Evolutionary conservation across 192 early-diverging fungal genomes (phyloP), one percentile per base, ranked within the genome.

Genomic region (Thamnidium elegans): DNA sequence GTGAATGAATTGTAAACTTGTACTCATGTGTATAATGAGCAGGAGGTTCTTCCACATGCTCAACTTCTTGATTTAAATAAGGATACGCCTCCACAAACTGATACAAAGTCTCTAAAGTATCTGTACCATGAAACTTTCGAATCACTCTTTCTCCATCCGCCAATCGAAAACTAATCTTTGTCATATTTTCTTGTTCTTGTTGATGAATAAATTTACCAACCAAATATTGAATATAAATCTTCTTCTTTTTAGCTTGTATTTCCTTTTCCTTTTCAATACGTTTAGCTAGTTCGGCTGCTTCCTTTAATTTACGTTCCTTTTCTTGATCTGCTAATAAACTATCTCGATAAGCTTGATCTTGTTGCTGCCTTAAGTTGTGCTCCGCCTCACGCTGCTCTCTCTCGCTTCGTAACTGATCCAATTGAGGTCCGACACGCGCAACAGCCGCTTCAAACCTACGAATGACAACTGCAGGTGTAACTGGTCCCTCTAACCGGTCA

Each of bases 301-400:
- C 13, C 9, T 32, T n/a, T 17, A 3, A n/a, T 7, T 23, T 59
- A 14, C 32, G 31, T 44, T 64, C 74, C 70, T 90, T 90, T 81
- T 96, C 92, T 52, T 87, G 87, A 58, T 98, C 95, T 0, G 88
- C 88, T 13, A 79, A 76, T 48, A 98, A 72, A n/a, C 87, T 90
- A 44, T 87, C 89, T 62, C 87, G 84, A 67, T 98, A 98, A 1
- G 94, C 95, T 31, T 76, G 74, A 43, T 96, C 93, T 74, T 98
- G 95, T 70, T 92, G 87, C 68, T 91, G 85, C 9, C 92, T 80
- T 32, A 98, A 80, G 21, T 67, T 74, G 10, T 92, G 79, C 21
- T 89, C 85, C 62, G 79, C 73, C 15, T 91, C 92, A 2, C 86
- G 84, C 56, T 80, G 86, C 50, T 84, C 74, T 14, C 86, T 86